Evolutionary conservation across 2,329 filamentous ascomycete species (phyloP), one percentile per base, ranked within the genome.

Genomic region (Cladosporium sp.): DNA sequence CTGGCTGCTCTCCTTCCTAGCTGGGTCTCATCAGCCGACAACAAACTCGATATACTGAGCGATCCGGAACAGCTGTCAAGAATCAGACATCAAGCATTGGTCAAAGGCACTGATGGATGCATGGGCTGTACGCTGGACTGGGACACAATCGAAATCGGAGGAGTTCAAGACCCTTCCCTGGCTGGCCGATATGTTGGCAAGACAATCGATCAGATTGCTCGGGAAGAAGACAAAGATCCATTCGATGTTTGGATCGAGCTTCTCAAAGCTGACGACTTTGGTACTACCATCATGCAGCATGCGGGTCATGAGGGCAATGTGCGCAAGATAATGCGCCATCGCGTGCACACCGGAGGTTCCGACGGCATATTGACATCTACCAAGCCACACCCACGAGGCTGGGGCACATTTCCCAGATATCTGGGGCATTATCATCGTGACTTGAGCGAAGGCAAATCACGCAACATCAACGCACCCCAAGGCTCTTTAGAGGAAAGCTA

Each of bases 351-450:
- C 2, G 60, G 60, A 20, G 59, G 59, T 15, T 56, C 53, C 4
- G 60, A 63, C 27, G 60, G 60, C 3, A 63, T 63, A 20, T 38
- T 63, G 30, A 62, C 59, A 2, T 55, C 53, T 1, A 62, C 58
- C 5, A 63, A 63, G 36, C 60, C 60, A 25, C 60, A 63, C 40
- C 59, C 59, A 19, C 39, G 59, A 27, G 60, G 60, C 25, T 63
- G 60, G 60, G 60, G 60, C 2, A 63, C 60, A 4, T 63, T 63
- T 43, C 52, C 58, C 4, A 30, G 60, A 29, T 63, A 63, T 35
- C 27, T 63, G 9, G 60, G 60, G 1, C 60, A 63, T 49, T 63
- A 63, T 20, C 56, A 54, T 13, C 53, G 60, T 2, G 60, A 62
- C 36, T 49, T 63, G 12, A 46, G 53, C 4, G 13, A 30, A 20